phyloP scores from a whole-genome alignment of 2,329 filamentous ascomycete genomes.

The Colletotrichum eleusines region DNA sequence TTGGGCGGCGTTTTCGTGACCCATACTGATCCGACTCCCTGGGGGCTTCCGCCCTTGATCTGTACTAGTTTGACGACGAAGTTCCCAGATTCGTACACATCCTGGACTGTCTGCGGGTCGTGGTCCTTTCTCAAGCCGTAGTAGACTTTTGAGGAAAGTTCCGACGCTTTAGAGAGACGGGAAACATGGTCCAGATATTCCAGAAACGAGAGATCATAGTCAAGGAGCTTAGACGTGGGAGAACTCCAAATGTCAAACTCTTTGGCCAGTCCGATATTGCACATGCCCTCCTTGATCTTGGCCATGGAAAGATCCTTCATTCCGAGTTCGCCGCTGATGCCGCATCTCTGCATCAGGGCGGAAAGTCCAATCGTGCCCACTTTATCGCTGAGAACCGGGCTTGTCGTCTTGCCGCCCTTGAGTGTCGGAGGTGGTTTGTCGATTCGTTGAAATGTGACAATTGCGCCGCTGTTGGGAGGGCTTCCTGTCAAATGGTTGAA shows the following conservation, averaged over 20 bases:
- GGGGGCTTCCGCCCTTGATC: background rate
- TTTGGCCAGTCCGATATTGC: too few relatives aligned
- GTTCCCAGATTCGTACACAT: conserved; percentile 11
- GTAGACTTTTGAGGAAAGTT: background rate
- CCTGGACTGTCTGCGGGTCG: conserved; percentile 7
- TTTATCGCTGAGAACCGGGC: too few relatives aligned
- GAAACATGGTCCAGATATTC: background rate
- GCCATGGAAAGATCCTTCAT: too few relatives aligned
- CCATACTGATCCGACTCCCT: background rate
- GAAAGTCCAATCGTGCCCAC: too few relatives aligned
- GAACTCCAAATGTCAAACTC: too few relatives aligned
- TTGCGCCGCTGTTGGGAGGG: background rate
- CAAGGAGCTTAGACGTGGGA: conserved; percentile 12
- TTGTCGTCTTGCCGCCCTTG: too few relatives aligned
- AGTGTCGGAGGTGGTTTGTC: background rate
- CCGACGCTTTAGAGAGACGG: background rate
- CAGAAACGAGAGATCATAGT: conserved; percentile 1
- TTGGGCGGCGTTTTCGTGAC: conserved; percentile 1
- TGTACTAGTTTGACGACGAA: conserved; percentile 18
- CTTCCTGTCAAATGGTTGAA: background rate
- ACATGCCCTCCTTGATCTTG: too few relatives aligned
- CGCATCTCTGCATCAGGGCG: too few relatives aligned
- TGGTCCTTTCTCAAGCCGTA: conserved; percentile 17
- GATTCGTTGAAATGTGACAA: conserved; percentile 11
- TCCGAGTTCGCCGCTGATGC: too few relatives aligned